Base-by-base conservation (phyloP, 805 yeast species). In the Ogataea nonfermentans region DNA sequence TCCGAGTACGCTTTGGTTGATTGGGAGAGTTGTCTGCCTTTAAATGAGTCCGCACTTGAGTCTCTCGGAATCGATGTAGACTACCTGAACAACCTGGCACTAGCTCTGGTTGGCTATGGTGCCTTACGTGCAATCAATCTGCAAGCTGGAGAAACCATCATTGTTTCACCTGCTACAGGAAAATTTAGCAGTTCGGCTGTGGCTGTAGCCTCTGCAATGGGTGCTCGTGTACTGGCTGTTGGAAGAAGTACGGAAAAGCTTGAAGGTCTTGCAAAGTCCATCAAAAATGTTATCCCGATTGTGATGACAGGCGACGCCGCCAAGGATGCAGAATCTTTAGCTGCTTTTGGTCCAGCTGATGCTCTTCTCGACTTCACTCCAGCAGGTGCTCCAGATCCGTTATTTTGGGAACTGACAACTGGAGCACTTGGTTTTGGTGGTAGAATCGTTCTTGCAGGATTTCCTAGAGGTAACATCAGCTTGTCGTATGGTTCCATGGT, bases 1-100 rank as follows among this genome's bases (percentile, higher is more conserved):
- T 29, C 37, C 10, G 46, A 42, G 20, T 37, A 37, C 13, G 17
- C 37, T 4, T 12, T 33, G 29, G 36, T 32, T n/a, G 33, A 29
- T 14, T 28, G 14, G 11, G 37, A 25, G 7, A 42, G 20, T 23
- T 9, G 11, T 17, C 26, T 33, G 20, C 40, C 42, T 7, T 15
- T 42, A 10, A 31, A 30, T 24, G 46, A 37, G 13, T 10, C 19
- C 5, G 29, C 24, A 16, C 4, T 11, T 13, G 25, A 15, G 13
- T 24, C 40, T 16, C 39, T 43, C 63, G 62, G 57, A 4, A 58
- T 26, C 5, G 30, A 33, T 14, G 11, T 20, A 2, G 34, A 14
- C 16, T 5, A 10, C 8, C 9, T 34, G 19, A n/a, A 13, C 11
- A 14, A 12, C n/a, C 32, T 42, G 7, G 14, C 29, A 3, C 10